These are phyloP conservation scores for Pseudopyricularia cyperi DNA, from an alignment of 2,329 filamentous ascomycete species.

Conservation along the genomic window DNA sequence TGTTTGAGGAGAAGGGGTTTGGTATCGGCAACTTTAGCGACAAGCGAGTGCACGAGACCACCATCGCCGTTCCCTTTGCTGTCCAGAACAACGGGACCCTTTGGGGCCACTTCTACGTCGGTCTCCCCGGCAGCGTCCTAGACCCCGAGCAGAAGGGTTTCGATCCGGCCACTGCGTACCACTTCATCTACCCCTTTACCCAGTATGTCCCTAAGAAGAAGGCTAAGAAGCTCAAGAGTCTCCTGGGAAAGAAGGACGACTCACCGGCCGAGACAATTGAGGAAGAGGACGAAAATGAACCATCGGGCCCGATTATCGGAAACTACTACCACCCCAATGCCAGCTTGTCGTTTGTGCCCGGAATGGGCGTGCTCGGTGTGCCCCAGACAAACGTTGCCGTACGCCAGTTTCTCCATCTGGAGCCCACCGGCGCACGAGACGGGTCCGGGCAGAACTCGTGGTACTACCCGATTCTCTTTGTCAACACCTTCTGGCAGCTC, in stretches of 20 bases:
- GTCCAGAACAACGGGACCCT: constrained; percentile 90
- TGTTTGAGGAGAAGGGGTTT: constrained; percentile 72
- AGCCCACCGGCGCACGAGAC: constrained; percentile 71
- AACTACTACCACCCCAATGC: constrained; percentile 95
- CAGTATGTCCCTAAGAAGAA: constrained; percentile 90
- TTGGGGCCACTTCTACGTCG: constrained; percentile 89
- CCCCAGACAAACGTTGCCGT: constrained; percentile 57
- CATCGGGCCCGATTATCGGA: constrained; percentile 54
- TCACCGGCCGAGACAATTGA: constrained; percentile 31
- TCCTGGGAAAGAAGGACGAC: constrained; percentile 46
- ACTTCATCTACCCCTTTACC: constrained; percentile 76
- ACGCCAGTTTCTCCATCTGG: constrained; percentile 66
- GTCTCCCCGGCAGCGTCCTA: constrained; percentile 56
- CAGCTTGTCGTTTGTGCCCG: constrained; percentile 75
- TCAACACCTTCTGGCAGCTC: constrained; percentile 97
- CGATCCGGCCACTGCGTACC: constrained; percentile 62
- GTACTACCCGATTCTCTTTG: constrained; percentile 82
- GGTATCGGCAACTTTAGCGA: constrained; percentile 68
- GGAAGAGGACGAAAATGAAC: constrained; percentile 40
- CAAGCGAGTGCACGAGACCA: constrained; percentile 61
- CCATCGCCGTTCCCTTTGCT: constrained; percentile 60
- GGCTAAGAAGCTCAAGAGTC: constrained; percentile 70
- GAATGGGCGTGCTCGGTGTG: constrained; percentile 58
- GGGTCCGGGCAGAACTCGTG: constrained; percentile 75
- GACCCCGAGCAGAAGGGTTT: constrained; percentile 65